Conservation (phyloP, 495 filamentous ascomycete species). For the Neurospora tetrasperma region DNA sequence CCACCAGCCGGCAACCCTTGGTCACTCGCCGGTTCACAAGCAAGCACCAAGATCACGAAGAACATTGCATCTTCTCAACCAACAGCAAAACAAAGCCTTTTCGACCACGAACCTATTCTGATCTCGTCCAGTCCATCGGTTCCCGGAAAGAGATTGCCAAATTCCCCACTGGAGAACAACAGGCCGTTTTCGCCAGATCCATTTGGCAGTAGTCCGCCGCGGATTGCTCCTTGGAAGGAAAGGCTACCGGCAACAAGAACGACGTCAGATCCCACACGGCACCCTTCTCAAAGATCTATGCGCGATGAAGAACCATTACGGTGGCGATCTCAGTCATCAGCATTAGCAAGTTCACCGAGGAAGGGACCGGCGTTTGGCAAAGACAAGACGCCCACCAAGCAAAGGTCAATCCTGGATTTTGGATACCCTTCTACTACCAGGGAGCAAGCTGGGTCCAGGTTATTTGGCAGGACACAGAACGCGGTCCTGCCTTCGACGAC, state of each 20-base stretch:
- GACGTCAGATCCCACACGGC: background rate
- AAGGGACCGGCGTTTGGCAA: constrained; percentile 2
- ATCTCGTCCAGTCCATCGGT: constrained; percentile 34
- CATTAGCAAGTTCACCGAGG: background rate
- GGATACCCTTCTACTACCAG: background rate
- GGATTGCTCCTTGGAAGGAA: background rate
- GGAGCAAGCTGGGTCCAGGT: background rate
- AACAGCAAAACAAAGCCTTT: background rate
- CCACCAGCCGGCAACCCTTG: constrained; percentile 28
- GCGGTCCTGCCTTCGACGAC: background rate
- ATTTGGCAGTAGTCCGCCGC: constrained; percentile 7
- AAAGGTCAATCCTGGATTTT: constrained; percentile 10
- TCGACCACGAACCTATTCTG: constrained; percentile 23
- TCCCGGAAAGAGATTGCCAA: constrained; percentile 6
- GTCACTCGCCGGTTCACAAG: constrained; percentile 33
- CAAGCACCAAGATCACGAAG: constrained; percentile 22
- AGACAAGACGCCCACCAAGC: background rate
- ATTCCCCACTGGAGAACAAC: background rate
- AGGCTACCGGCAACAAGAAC: background rate
- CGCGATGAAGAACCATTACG: background rate
- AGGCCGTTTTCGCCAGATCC: constrained; percentile 30
- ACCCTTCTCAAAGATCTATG: background rate
- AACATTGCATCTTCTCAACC: constrained; percentile 6
- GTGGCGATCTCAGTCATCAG: background rate
- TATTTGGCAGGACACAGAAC: background rate